A percentile compares a stretch with the other conserved stretches of the same genome.
These are phyloP conservation scores for Bruguiera hainesii DNA, from an alignment of 441 rosid genomes.

Conservation along the genomic window DNA sequence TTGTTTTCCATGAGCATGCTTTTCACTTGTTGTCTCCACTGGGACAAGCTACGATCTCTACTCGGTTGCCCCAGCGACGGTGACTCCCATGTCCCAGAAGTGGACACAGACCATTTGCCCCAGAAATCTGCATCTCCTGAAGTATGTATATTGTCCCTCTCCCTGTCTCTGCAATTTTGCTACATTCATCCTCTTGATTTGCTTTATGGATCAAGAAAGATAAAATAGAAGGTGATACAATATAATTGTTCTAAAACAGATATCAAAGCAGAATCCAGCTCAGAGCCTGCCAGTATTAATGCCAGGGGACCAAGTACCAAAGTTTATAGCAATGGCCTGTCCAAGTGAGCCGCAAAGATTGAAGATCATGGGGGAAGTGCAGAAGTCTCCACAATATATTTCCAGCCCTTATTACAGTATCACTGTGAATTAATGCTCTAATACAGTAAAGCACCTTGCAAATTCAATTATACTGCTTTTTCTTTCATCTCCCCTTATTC, in stretches of 20 bases:
- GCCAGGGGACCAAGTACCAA: conserved; percentile 50
- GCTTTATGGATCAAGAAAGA: too few relatives aligned
- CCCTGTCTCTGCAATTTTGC: neutral
- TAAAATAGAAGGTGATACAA: too few relatives aligned
- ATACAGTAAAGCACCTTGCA: too few relatives aligned
- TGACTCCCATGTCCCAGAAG: neutral
- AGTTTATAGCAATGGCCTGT: conserved; percentile 46
- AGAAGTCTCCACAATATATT: conserved; percentile 7
- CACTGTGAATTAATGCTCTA: too few relatives aligned
- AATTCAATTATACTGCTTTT: too few relatives aligned
- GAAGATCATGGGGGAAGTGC: conserved; percentile 18
- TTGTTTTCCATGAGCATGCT: conserved; percentile 32
- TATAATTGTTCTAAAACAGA: conserved; percentile 13
- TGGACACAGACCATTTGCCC: neutral
- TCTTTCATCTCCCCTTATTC: too few relatives aligned
- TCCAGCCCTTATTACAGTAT: neutral
- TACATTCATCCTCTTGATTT: neutral
- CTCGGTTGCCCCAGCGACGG: conserved; percentile 11
- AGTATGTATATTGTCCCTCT: neutral
- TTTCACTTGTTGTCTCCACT: conserved; percentile 39
- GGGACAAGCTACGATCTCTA: conserved; percentile 35
- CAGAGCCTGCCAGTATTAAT: conserved; percentile 41
- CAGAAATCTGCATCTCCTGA: conserved; percentile 20
- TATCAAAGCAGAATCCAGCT: conserved; percentile 16
- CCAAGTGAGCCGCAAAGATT: conserved; percentile 20